Base-by-base conservation (phyloP, 108 stramenopile genomes). In the Nitzschia inconspicua region DNA sequence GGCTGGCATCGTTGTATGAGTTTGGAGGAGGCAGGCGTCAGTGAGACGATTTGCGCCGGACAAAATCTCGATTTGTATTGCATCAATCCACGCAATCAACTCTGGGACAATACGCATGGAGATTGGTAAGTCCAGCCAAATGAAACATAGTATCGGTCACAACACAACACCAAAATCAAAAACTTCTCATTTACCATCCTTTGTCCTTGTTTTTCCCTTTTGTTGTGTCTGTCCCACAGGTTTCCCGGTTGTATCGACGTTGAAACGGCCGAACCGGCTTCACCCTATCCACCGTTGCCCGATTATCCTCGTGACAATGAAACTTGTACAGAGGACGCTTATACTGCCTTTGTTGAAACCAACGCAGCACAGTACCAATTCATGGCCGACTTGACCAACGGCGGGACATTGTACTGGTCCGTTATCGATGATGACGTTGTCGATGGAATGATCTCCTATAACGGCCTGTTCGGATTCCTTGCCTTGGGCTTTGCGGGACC, bases 1-100 rank as follows among this genome's bases (percentile, higher is more conserved):
- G n/a, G n/a, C 67, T 94, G 93, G 93, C 82, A 80, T 39, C 65
- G 73, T n/a, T 94, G 93, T 73, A 76, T 82, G 79, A 28, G 60
- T 36, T 55, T 83, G 9, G 44, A 60, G 14, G 84, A 85, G 3
- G 61, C 57, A 26, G 53, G 57, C 3, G 73, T 83, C 50, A 73
- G 26, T 46, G 58, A 63, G 11, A 73, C 78, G 7, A 68, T 70
- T 11, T 94, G 93, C 44, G 56, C 31, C 11, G 75, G 63, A 11
- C 70, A 77, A 34, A 74, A 63, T 24, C 60, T 83, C 23, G 58
- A 62, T 31, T 40, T 93, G 42, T 48, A 64, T 44, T 94, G 92
- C 61, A 69, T 76, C 44, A 83, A 82, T 66, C 70, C 72, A 58
- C 78, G 2, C 13, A 72, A 63, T 16, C 75, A 83, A 46, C 55